A percentile compares a stretch with the other conserved stretches of the same genome.
These are phyloP conservation scores for Schwanniomyces etchellsii DNA, from an alignment of 1,139 yeast species.

Conservation along the genomic window DNA sequence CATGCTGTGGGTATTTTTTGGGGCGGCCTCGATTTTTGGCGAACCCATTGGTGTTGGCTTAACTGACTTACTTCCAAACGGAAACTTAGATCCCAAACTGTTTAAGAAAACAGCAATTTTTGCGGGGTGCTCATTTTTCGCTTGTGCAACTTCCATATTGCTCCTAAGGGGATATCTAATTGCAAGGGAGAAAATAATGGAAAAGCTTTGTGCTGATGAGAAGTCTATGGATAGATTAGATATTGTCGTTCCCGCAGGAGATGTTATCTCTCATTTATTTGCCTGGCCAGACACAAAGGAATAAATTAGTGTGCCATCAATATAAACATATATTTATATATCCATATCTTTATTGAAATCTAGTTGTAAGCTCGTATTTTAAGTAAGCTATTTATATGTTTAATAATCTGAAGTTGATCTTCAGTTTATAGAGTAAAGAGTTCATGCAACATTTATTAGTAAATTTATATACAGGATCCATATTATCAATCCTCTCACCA, in stretches of 20 bases:
- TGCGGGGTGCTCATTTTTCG: conserved; percentile 47
- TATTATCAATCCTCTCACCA: too few species aligned
- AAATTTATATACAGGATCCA: too few species aligned
- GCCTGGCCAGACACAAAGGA: conserved; percentile 1
- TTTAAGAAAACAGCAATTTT: conserved; percentile 47
- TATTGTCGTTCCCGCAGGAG: conserved; percentile 12
- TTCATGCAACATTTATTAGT: too few species aligned
- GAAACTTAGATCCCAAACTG: conserved; percentile 30
- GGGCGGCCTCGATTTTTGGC: conserved; percentile 31
- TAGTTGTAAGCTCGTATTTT: too few species aligned
- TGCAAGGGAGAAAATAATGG: conserved; percentile 34
- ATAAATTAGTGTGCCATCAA: too few species aligned
- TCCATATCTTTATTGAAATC: too few species aligned
- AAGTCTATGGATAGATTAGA: conserved; percentile 14
- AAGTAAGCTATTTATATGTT: too few species aligned
- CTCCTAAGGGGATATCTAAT: conserved; percentile 45
- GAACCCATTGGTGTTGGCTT: conserved; percentile 2
- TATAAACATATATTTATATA: too few species aligned
- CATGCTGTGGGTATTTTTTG: conserved; percentile 43
- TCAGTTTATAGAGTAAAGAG: too few species aligned
- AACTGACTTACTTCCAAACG: not conserved
- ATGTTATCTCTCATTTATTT: not conserved
- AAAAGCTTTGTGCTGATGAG: conserved; percentile 10
- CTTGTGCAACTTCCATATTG: conserved; percentile 30
- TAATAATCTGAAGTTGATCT: too few species aligned